Conservation (phyloP, 176 grass and related monocot species). For the Triticum timopheevii region DNA sequence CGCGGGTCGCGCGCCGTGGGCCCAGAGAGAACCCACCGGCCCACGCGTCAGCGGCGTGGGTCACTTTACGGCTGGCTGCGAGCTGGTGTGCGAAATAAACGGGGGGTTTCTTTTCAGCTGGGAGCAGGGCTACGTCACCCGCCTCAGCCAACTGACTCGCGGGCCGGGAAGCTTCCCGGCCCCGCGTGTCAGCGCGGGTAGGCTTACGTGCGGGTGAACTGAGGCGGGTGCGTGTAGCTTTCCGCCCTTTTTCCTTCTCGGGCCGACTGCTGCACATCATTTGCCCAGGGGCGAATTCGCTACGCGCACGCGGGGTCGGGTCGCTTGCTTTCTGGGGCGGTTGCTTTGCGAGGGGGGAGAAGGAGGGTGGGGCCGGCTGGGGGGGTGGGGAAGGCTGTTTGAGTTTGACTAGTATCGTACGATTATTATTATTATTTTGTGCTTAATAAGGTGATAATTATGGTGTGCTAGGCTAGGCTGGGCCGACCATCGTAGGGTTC, state of each 20-base stretch:
- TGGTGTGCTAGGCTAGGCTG: neutral
- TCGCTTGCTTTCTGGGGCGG: neutral
- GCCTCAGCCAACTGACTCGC: accelerated
- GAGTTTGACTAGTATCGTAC: slow-evolving; percentile 24
- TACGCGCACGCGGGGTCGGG: neutral
- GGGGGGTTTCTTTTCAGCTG: neutral
- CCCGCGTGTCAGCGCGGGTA: neutral
- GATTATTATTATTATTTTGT: neutral
- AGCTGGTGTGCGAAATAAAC: neutral
- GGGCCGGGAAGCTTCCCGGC: accelerated
- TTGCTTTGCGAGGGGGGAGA: neutral
- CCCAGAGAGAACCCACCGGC: accelerated
- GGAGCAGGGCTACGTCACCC: accelerated
- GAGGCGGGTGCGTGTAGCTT: no score
- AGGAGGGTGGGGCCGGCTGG: neutral
- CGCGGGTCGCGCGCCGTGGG: neutral
- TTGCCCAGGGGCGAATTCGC: neutral
- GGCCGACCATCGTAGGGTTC: neutral
- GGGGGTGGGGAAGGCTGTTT: neutral
- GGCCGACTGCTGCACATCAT: neutral
- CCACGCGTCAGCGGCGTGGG: neutral
- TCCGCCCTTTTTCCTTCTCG: no score
- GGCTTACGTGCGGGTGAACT: no score
- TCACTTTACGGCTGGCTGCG: neutral
- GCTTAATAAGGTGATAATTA: no score